Evolutionary conservation across 148 eudicot genomes (phyloP).

Genomic region (Simmondsia chinensis): DNA sequence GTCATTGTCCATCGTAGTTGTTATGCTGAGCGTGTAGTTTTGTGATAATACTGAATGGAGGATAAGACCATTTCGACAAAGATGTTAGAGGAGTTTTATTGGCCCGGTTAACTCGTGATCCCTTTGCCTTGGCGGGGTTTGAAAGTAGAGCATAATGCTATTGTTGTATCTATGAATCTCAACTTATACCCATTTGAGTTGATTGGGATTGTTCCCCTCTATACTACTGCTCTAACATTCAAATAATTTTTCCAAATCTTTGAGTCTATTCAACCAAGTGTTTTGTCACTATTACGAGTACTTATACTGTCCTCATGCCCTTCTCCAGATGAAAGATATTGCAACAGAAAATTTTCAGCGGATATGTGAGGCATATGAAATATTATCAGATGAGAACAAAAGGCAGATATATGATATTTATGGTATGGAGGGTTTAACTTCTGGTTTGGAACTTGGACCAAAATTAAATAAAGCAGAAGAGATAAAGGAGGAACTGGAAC

Average conservation of each 20-base stretch:
- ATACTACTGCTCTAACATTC: no score
- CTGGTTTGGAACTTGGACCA: slow-evolving; percentile 93
- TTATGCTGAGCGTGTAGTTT: no score
- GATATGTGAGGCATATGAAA: slow-evolving; percentile 97
- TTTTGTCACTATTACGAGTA: background rate
- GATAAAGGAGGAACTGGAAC: slow-evolving; percentile 88
- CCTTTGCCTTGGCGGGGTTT: no score
- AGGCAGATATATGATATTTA: slow-evolving; percentile 93
- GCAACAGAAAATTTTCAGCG: slow-evolving; percentile 96
- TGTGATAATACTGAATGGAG: no score
- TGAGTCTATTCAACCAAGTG: background rate
- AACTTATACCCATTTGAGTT: no score
- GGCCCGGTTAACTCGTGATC: no score
- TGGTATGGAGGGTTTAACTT: slow-evolving; percentile 91
- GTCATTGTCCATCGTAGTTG: no score
- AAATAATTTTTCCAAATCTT: background rate
- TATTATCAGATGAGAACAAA: slow-evolving; percentile 75
- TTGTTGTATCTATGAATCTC: no score
- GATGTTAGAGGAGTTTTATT: no score
- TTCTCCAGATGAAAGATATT: slow-evolving; percentile 79
- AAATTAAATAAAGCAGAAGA: slow-evolving; percentile 80
- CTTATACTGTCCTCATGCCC: background rate
- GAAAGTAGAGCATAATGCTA: no score
- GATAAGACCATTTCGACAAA: no score
- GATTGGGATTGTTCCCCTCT: no score